Percentiles rank a stretch among this genome's conserved stretches.
Evolutionary conservation across 306 rosid genomes (phyloP).

Genomic region (Medicago arabica): DNA sequence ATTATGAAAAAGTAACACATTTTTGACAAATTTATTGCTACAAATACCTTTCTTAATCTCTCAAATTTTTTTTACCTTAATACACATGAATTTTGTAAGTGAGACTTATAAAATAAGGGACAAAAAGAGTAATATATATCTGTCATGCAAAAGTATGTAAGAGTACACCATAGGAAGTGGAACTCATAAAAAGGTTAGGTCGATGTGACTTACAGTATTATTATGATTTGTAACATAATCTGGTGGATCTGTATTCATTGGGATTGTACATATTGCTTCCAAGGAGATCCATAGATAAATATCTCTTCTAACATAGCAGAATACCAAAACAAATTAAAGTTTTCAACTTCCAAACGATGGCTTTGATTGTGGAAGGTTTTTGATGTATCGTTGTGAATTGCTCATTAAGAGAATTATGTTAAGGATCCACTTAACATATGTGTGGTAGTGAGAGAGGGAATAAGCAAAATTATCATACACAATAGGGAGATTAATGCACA

Average conservation of each 20-base stretch:
- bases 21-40: too few relatives aligned
- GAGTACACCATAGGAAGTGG: conserved; percentile 1
- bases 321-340: neutral
- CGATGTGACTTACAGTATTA: too few relatives aligned
- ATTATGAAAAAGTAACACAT: too few relatives aligned
- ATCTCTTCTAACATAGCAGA: neutral
- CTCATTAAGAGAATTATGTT: neutral
- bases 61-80: too few relatives aligned
- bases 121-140: too few relatives aligned
- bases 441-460: neutral
- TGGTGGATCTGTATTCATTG: conserved; percentile 54
- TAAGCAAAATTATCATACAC: neutral
- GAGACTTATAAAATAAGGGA: too few relatives aligned
- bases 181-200: too few relatives aligned
- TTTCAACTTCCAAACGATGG: conserved; percentile 7
- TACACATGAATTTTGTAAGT: too few relatives aligned
- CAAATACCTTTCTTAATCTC: too few relatives aligned
- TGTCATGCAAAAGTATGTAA: conserved; percentile 34
- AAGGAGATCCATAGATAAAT: conserved; percentile 37
- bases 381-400: neutral
- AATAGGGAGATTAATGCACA: neutral
- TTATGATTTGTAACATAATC: conserved; percentile 54
- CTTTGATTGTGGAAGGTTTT: neutral
- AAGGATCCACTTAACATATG: neutral
- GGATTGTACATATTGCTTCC: conserved; percentile 63